Evolutionary conservation across 164 flowering plant genomes (phyloP), one percentile per base, ranked within the genome.

Genomic region (Litsea cubeba): DNA sequence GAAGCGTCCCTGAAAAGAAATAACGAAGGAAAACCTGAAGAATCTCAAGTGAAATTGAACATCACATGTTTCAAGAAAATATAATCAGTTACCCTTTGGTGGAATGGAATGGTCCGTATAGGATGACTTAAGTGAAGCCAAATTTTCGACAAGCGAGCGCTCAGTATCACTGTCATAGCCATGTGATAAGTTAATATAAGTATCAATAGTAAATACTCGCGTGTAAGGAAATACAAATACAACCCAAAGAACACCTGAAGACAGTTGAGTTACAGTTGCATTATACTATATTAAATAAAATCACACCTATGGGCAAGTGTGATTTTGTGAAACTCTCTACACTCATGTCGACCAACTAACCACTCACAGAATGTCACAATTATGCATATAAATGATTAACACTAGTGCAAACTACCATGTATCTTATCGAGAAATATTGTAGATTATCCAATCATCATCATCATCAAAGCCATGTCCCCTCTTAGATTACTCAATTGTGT

Each of bases 61-160:
- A 62, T n/a, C 32, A 68, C 51, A 24, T 25, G 35, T 20, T 51
- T 30, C 23, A 74, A 70, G 23, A 51, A 65, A 50, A 54, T 5
- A 58, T 7, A 14, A 15, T 18, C 5, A 20, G 28, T 50, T 81
- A 78, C 81, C 79, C 14, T 51, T 62, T 25, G 77, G 65, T 67
- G 72, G 65, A 62, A 68, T 35, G 18, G 79, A 64, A 72, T 49
- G 60, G 67, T 65, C 50, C 60, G 22, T 72, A 18, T n/a, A 24
- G 50, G 85, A 77, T 69, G 81, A 71, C 84, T 72, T 82, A 17
- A 87, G 76, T 65, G 88, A 87, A 74, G 88, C 89, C 84, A 93
- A 84, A 78, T 87, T 76, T 81, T 88, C 82, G 49, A 93, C 81
- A 51, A 91, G 87, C 7, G 46, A 69, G 3, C 87, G 88, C 75